Conservation (phyloP, 1,139 yeast species). For the Nadsonia starkeyi-henricii region DNA sequence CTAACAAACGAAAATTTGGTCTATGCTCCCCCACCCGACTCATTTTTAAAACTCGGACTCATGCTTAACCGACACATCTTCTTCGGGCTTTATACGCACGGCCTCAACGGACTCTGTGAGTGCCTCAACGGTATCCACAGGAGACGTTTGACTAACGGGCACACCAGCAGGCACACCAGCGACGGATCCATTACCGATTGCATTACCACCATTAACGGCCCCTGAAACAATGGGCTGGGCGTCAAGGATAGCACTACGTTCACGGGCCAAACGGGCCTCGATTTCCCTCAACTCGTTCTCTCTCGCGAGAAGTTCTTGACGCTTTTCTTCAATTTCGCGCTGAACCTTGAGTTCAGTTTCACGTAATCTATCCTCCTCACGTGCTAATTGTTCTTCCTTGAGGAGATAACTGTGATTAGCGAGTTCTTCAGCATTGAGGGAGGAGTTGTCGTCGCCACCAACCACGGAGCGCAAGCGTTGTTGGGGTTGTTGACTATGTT, state of each 20-base stretch:
- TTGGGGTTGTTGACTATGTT: not conserved
- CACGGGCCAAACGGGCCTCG: constrained; percentile 50
- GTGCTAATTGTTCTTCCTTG: constrained; percentile 27
- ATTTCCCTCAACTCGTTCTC: constrained; percentile 79
- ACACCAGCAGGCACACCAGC: no score
- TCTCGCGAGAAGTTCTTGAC: constrained; percentile 72
- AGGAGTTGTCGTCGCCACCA: not conserved
- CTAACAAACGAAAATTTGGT: no score
- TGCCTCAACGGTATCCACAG: no score
- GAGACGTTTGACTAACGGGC: no score
- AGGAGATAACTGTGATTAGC: constrained; percentile 27
- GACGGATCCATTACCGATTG: no score
- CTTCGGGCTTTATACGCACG: no score
- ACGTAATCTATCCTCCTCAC: constrained; percentile 16
- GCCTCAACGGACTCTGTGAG: no score
- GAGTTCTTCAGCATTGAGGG: constrained; percentile 26
- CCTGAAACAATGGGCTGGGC: constrained; percentile 2
- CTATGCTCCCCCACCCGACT: no score
- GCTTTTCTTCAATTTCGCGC: constrained; percentile 70
- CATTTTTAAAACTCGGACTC: no score
- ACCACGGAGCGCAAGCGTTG: no score
- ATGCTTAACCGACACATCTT: no score
- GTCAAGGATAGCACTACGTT: constrained; percentile 8
- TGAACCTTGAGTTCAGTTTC: constrained; percentile 49
- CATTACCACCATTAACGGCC: no score